These are phyloP conservation scores for Aspergillus viridinutans DNA, from an alignment of 2,329 filamentous ascomycete species.

Conservation along the genomic window DNA sequence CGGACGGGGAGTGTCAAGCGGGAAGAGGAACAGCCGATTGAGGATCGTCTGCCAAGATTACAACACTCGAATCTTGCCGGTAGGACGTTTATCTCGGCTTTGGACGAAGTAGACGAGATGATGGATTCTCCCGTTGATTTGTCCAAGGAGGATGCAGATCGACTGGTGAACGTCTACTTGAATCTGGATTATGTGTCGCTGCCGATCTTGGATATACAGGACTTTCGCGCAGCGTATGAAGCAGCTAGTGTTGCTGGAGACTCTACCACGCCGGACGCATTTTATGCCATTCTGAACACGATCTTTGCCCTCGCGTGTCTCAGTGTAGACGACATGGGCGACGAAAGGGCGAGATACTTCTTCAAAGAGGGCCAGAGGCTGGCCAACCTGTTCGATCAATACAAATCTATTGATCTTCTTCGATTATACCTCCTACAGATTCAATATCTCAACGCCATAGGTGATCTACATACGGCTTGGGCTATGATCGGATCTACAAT, in stretches of 20 bases:
- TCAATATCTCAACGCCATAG: slow-evolving; percentile 21
- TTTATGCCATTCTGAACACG: slow-evolving; percentile 16
- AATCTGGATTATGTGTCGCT: slow-evolving; percentile 23
- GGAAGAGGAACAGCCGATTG: slow-evolving; percentile 6
- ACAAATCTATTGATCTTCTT: slow-evolving; percentile 8
- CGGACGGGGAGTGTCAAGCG: slow-evolving; percentile 7
- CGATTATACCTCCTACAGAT: slow-evolving; percentile 19
- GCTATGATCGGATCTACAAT: slow-evolving; percentile 19
- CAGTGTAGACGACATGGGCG: slow-evolving; percentile 2
- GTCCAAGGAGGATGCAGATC: slow-evolving; percentile 13
- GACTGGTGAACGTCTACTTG: slow-evolving; percentile 16
- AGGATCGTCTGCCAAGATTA: not conserved
- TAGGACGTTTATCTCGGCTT: not conserved
- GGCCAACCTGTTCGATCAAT: slow-evolving; percentile 10
- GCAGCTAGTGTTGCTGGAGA: slow-evolving; percentile 3
- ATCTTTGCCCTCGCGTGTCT: slow-evolving; percentile 18
- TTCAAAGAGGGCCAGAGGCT: slow-evolving; percentile 17
- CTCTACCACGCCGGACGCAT: slow-evolving; percentile 6
- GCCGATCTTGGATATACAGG: slow-evolving; percentile 18
- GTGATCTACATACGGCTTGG: slow-evolving; percentile 19
- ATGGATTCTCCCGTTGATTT: slow-evolving; percentile 4
- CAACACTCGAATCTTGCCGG: not conserved
- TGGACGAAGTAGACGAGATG: not conserved
- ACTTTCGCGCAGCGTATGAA: slow-evolving; percentile 15
- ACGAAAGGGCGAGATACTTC: slow-evolving; percentile 9